A percentile compares a stretch with the other conserved stretches of the same genome.
Evolutionary conservation across 2,329 filamentous ascomycete species (phyloP).

Genomic region (Paraconiothyrium sp.): DNA sequence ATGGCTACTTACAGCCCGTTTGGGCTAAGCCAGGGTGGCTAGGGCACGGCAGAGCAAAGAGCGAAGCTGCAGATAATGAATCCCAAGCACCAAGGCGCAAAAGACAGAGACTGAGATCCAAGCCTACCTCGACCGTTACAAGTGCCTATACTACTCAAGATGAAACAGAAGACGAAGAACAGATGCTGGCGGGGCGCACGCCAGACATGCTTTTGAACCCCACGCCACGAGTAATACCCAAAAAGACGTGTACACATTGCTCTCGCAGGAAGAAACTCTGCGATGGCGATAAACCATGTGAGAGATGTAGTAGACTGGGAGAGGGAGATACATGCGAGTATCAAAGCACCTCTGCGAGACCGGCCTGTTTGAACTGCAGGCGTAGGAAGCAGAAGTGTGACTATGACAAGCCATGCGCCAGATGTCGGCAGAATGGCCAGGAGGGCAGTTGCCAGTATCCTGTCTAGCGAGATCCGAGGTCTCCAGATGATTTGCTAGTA

Average conservation of each 20-base stretch:
- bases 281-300: conserved; percentile 10
- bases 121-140: conserved; percentile 1
- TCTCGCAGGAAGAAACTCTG: conserved; percentile 4
- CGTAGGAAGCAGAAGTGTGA: conserved; percentile 9
- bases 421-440: not conserved
- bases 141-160: conserved; percentile 4
- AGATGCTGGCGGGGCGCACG: not conserved
- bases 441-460: conserved; percentile 5
- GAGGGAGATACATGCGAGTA: conserved; percentile 1
- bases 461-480: not conserved
- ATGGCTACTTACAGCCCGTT: conserved; percentile 72
- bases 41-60: conserved; percentile 34
- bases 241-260: conserved; percentile 7
- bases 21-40: conserved; percentile 41
- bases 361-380: conserved; percentile 9
- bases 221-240: not conserved
- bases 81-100: conserved; percentile 20
- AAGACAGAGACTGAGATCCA: conserved; percentile 23
- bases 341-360: not conserved
- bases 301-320: conserved; percentile 1
- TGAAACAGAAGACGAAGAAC: conserved; percentile 1
- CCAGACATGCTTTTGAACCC: not conserved
- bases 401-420: not conserved
- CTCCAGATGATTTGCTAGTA: not conserved
- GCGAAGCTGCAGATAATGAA: conserved; percentile 14